Percentiles rank a stretch among this genome's conserved stretches.
Conservation (phyloP, 1,284 basidiomycete genomes). For the Cutaneotrichosporon dermatis region DNA sequence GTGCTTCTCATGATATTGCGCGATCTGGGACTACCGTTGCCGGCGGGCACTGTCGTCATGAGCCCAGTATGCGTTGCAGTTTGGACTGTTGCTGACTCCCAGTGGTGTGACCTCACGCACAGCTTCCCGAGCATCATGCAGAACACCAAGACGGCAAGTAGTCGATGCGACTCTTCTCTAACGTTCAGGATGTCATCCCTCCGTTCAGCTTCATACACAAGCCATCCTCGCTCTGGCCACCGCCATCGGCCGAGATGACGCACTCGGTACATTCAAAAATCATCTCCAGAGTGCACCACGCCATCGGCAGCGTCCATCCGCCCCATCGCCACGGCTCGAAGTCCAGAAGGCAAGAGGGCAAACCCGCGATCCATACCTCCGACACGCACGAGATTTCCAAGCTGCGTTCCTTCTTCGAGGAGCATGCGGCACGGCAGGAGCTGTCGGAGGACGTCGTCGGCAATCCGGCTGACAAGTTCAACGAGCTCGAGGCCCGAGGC, state of each 20-base stretch:
- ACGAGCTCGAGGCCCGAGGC: constrained; percentile 3
- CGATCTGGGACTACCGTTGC: constrained; percentile 71
- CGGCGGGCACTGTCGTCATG: constrained; percentile 78
- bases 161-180: constrained; percentile 8
- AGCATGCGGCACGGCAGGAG: background rate
- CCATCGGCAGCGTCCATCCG: constrained; percentile 40
- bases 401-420: background rate
- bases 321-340: background rate
- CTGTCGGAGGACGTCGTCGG: background rate
- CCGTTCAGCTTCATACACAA: constrained; percentile 55
- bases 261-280: constrained; percentile 60
- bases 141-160: constrained; percentile 72
- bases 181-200: constrained; percentile 63
- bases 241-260: constrained; percentile 71
- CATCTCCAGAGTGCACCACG: constrained; percentile 60
- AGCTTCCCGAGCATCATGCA: constrained; percentile 78
- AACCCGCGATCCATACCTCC: background rate
- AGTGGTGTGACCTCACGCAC: constrained; percentile 77
- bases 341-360: background rate
- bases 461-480: constrained; percentile 32
- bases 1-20: constrained; percentile 87
- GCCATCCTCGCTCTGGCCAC: constrained; percentile 86
- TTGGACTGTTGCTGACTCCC: background rate
- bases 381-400: background rate
- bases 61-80: constrained; percentile 56